These are phyloP conservation scores for Penicillium fimorum DNA, from an alignment of 495 filamentous ascomycete species.

Conservation along the genomic window DNA sequence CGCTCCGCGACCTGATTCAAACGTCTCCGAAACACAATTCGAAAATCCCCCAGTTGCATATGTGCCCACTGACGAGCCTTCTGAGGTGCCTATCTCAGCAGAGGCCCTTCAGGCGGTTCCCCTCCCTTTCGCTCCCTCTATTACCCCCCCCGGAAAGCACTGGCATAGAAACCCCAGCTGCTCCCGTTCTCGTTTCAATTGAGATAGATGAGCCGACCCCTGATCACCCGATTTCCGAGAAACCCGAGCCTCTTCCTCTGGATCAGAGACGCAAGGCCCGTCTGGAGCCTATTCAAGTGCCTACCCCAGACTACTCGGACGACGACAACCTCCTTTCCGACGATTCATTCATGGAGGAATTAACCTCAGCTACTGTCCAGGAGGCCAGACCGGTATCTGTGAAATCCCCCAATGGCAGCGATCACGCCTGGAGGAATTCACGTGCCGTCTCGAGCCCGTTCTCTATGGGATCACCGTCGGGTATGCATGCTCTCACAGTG, in stretches of 20 bases:
- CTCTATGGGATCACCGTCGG: slow-evolving; percentile 27
- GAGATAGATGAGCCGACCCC: slow-evolving; percentile 20
- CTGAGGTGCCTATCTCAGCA: slow-evolving; percentile 13
- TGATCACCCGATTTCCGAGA: slow-evolving; percentile 22
- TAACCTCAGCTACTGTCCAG: slow-evolving; percentile 77
- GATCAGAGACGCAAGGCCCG: slow-evolving; percentile 49
- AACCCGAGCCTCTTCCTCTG: slow-evolving; percentile 21
- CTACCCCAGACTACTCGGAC: slow-evolving; percentile 56
- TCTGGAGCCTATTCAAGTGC: slow-evolving; percentile 57
- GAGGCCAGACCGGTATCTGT: slow-evolving; percentile 81
- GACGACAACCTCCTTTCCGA: slow-evolving; percentile 70
- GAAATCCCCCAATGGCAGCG: slow-evolving; percentile 61
- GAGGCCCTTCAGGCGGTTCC: slow-evolving; percentile 19
- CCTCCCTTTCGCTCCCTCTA: slow-evolving; percentile 23
- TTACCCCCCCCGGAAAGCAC: slow-evolving; percentile 21
- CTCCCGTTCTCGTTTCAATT: slow-evolving; percentile 20
- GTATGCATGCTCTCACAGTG: slow-evolving; percentile 42
- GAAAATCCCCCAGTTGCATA: slow-evolving; percentile 19
- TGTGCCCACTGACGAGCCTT: slow-evolving; percentile 18
- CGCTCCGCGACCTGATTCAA: slow-evolving; percentile 31
- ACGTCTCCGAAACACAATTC: slow-evolving; percentile 3
- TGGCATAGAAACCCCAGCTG: slow-evolving; percentile 19
- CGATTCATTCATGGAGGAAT: slow-evolving; percentile 86
- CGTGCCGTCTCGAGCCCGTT: slow-evolving; percentile 53
- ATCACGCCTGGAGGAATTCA: slow-evolving; percentile 43